Conservation (phyloP, 106 monocot genomes). For the Amphibolis antarctica region DNA sequence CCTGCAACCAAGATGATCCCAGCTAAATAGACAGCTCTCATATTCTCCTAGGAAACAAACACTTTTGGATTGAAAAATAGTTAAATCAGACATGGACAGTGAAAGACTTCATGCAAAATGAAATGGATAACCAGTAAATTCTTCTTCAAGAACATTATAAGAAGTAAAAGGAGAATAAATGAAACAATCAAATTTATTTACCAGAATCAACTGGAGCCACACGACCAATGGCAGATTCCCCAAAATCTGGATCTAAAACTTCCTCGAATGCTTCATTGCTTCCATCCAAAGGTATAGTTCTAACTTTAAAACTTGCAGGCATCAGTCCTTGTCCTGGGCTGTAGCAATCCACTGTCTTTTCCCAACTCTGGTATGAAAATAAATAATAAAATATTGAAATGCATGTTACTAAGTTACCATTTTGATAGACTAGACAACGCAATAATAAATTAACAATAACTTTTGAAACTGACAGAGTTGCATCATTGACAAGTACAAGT, state of each 20-base stretch:
- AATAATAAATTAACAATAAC: too few species aligned
- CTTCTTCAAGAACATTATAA: slow-evolving; percentile 42
- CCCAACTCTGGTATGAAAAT: slow-evolving; percentile 60
- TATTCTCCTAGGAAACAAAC: slow-evolving; percentile 44
- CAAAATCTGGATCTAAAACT: slow-evolving; percentile 88
- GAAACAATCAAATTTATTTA: slow-evolving; percentile 8
- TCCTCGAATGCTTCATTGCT: slow-evolving; percentile 58
- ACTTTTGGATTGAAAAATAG: too few species aligned
- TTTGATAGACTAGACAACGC: too few species aligned
- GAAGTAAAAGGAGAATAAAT: background rate
- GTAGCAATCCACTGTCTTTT: slow-evolving; percentile 94
- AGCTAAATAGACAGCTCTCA: slow-evolving; percentile 30
- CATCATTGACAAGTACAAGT: too few species aligned
- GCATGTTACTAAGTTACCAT: too few species aligned
- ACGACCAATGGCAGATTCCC: slow-evolving; percentile 83
- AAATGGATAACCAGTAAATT: background rate
- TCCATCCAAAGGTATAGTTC: slow-evolving; percentile 54
- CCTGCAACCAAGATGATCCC: slow-evolving; percentile 57
- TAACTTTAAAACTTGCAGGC: slow-evolving; percentile 91
- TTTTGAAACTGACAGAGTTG: too few species aligned
- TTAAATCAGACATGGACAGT: too few species aligned
- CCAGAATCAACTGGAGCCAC: slow-evolving; percentile 95
- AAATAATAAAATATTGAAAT: background rate
- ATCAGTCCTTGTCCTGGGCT: slow-evolving; percentile 95
- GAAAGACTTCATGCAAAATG: slow-evolving; percentile 6